Evolutionary conservation across 2,329 filamentous ascomycete genomes (phyloP).

Genomic region (Coleophoma eucalyptorum): DNA sequence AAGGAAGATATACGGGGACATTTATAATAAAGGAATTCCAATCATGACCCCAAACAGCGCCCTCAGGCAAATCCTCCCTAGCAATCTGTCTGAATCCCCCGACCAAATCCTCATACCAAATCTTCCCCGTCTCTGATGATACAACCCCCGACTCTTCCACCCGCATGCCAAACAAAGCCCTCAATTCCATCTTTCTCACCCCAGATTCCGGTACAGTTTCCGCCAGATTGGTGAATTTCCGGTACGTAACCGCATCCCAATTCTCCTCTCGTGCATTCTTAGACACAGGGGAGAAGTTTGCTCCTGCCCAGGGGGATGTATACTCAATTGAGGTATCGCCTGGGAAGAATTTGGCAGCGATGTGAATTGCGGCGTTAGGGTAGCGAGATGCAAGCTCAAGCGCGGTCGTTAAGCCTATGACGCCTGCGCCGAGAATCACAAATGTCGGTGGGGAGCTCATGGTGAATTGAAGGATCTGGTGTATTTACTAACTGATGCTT

Average conservation of each 20-base stretch:
- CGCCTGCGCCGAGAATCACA: slow-evolving; percentile 26
- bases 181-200: not conserved
- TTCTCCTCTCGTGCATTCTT: not conserved
- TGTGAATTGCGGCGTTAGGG: not conserved
- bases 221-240: slow-evolving; percentile 14
- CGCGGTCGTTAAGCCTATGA: slow-evolving; percentile 36
- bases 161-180: slow-evolving; percentile 26
- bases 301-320: slow-evolving; percentile 77
- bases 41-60: slow-evolving; percentile 72
- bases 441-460: not conserved
- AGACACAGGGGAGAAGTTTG: slow-evolving; percentile 5
- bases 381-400: slow-evolving; percentile 28
- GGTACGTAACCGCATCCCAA: slow-evolving; percentile 8
- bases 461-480: no score
- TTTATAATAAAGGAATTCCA: slow-evolving; percentile 33
- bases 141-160: not conserved
- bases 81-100: slow-evolving; percentile 45
- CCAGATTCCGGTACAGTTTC: slow-evolving; percentile 1
- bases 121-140: not conserved
- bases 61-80: slow-evolving; percentile 48
- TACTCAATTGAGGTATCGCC: slow-evolving; percentile 59
- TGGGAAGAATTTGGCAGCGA: not conserved
- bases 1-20: not conserved
- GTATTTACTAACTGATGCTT: no score
- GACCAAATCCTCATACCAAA: slow-evolving; percentile 40